Base-by-base conservation (phyloP, 805 yeast genomes). In the Wilhelminamyces savonicus region DNA sequence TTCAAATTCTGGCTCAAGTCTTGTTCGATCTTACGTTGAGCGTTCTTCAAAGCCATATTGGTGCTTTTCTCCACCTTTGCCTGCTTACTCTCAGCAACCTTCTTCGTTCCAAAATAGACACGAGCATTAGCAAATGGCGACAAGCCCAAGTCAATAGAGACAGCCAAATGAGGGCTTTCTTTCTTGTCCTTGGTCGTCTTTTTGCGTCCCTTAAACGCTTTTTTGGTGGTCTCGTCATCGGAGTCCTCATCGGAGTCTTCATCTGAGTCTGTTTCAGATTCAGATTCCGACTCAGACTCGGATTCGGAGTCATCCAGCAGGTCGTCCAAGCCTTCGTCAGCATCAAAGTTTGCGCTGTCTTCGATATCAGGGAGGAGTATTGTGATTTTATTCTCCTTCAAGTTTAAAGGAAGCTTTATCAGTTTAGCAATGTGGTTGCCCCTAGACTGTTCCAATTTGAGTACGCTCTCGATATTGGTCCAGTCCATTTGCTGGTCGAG, bases 121-220 rank as follows among this genome's bases (percentile, higher is more conserved):
- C 90, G 70, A 0, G 97, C 88, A 56, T 90, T 90, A 2, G 97
- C 95, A 63, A 74, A 87, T 0, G 96, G 87, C 2, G 94, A 78
- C 7, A 78, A 56, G 0, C 66, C 50, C 1, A 90, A 62, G 42
- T 85, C 88, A 30, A 90, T 77, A 31, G 72, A 65, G 4, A 82
- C 81, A 10, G 69, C 63, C 3, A 80, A 51, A 40, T 41, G 31
- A 24, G 32, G 21, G 20, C 37, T 32, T 43, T 30, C 11, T 28
- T 31, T 14, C 20, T 16, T 25, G 26, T 34, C 34, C 19, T 39
- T 6, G 37, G 14, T 7, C 34, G 3, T 30, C 10, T 7, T 23
- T 23, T 24, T 16, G 19, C 24, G 11, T 21, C 19, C 13, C 9
- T 23, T 25, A 19, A 15, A 15, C 15, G 38, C 24, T 24, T 23